Conservation (phyloP, 805 yeast genomes). For the Candida ascalaphidarum region DNA sequence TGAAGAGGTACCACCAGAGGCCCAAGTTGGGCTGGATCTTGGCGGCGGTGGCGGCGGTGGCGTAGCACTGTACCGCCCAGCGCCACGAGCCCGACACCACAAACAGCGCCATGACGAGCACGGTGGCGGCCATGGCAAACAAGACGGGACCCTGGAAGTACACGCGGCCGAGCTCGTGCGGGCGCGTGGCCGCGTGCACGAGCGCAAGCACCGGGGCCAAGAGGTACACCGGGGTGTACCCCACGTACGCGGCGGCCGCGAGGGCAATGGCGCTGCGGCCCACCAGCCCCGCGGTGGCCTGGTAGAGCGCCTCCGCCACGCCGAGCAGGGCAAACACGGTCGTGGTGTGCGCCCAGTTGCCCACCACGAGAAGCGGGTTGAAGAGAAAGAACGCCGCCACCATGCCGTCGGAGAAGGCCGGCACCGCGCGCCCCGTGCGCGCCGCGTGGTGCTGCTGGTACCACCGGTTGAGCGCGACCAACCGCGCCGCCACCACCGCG, state of each 20-base stretch:
- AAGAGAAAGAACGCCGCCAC: conserved; percentile 61
- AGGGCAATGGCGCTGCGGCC: conserved; percentile 41
- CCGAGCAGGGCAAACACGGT: conserved; percentile 51
- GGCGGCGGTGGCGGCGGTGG: conserved; percentile 47
- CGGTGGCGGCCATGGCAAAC: conserved; percentile 7
- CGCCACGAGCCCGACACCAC: conserved; percentile 16
- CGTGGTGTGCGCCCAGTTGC: conserved; percentile 65
- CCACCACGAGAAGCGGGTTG: conserved; percentile 71
- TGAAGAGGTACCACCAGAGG: conserved; percentile 97
- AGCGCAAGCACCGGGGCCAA: conserved; percentile 46
- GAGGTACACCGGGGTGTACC: conserved; percentile 54
- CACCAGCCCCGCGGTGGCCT: conserved; percentile 37
- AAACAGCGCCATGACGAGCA: conserved; percentile 19
- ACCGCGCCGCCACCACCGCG: conserved; percentile 42
- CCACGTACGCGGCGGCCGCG: conserved; percentile 56
- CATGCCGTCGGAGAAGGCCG: conserved; percentile 29
- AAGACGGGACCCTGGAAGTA: conserved; percentile 11
- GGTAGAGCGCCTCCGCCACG: conserved; percentile 38
- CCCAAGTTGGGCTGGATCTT: conserved; percentile 88
- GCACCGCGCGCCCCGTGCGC: conserved; percentile 7
- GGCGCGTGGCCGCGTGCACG: conserved; percentile 13
- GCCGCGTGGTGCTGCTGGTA: conserved; percentile 16
- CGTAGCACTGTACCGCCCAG: conserved; percentile 34
- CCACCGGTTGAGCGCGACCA: conserved; percentile 43
- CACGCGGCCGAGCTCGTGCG: background rate